Percentiles rank a stretch among this genome's conserved stretches.
Evolutionary conservation across 805 yeast species (phyloP).

Genomic region (Candida patagonica): DNA sequence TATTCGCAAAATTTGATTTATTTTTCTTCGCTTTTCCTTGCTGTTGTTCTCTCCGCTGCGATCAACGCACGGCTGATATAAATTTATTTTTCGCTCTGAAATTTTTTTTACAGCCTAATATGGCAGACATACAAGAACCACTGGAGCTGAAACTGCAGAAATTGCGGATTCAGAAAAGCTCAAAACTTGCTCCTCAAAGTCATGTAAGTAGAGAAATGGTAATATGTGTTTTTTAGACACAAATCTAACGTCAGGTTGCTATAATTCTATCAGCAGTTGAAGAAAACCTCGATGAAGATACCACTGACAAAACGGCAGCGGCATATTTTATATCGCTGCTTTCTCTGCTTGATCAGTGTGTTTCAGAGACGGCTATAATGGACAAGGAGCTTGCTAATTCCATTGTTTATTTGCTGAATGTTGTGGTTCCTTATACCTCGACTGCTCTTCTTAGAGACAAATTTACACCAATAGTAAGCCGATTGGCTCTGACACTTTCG

Average conservation of each 20-base stretch:
- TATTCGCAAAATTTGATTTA: no score
- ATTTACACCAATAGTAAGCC: conserved; percentile 68
- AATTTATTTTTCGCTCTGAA: background rate
- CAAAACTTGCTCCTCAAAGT: conserved; percentile 82
- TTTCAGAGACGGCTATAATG: conserved; percentile 38
- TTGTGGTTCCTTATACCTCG: conserved; percentile 68
- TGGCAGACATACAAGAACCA: conserved; percentile 6
- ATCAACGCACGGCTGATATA: background rate
- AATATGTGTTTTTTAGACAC: background rate
- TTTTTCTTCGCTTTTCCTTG: background rate
- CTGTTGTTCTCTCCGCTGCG: background rate
- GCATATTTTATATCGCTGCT: conserved; percentile 81
- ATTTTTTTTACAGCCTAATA: conserved; percentile 1
- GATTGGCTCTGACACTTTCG: conserved; percentile 73
- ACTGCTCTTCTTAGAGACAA: conserved; percentile 58
- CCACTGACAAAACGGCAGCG: conserved; percentile 52
- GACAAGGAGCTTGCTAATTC: conserved; percentile 63
- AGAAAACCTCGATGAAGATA: conserved; percentile 66
- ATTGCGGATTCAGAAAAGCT: conserved; percentile 60
- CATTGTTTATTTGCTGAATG: conserved; percentile 71
- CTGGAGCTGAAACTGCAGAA: conserved; percentile 18
- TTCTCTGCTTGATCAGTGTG: conserved; percentile 69
- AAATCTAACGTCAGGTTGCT: conserved; percentile 39
- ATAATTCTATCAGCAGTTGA: conserved; percentile 82
- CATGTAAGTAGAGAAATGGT: conserved; percentile 33